phyloP scores from a whole-genome alignment of 2,329 filamentous ascomycete genomes.

The Aspergillus sp. region DNA sequence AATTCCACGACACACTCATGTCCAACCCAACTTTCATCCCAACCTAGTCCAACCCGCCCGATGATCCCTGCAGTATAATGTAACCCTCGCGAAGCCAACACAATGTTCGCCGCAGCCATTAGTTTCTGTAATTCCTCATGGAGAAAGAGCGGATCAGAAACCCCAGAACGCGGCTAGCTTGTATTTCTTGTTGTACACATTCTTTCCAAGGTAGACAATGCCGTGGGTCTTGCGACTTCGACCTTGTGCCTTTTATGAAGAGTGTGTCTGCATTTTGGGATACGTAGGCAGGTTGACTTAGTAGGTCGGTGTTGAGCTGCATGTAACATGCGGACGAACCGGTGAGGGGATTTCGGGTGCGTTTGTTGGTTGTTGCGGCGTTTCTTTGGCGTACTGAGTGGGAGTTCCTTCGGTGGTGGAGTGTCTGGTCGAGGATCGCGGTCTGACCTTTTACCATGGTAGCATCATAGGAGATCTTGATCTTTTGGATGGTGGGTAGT shows the following conservation, averaged over 20 bases:
- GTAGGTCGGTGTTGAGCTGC: neutral
- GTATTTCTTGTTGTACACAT: constrained; percentile 26
- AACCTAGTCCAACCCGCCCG: neutral
- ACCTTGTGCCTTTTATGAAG: constrained; percentile 25
- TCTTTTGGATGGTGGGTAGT: neutral
- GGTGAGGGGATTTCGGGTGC: constrained; percentile 14
- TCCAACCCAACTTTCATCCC: constrained; percentile 8
- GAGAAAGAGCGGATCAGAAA: constrained; percentile 41
- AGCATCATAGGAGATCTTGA: constrained; percentile 42
- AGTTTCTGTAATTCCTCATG: constrained; percentile 43
- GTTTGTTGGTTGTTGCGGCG: neutral
- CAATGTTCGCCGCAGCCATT: constrained; percentile 45
- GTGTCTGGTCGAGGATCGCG: constrained; percentile 16
- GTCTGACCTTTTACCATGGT: constrained; percentile 51
- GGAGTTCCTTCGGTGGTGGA: constrained; percentile 26
- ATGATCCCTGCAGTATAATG: constrained; percentile 8
- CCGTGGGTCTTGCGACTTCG: constrained; percentile 24
- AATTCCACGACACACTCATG: constrained; percentile 17
- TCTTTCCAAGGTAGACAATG: constrained; percentile 25
- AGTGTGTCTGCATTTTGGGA: constrained; percentile 25
- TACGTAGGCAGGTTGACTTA: constrained; percentile 5
- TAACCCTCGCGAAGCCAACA: constrained; percentile 1
- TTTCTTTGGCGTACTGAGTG: neutral
- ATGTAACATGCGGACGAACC: neutral
- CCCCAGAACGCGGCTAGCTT: constrained; percentile 36